These are phyloP conservation scores for Eimeria mitis DNA, from an alignment of 169 alveolate genomes.

Conservation along the genomic window DNA sequence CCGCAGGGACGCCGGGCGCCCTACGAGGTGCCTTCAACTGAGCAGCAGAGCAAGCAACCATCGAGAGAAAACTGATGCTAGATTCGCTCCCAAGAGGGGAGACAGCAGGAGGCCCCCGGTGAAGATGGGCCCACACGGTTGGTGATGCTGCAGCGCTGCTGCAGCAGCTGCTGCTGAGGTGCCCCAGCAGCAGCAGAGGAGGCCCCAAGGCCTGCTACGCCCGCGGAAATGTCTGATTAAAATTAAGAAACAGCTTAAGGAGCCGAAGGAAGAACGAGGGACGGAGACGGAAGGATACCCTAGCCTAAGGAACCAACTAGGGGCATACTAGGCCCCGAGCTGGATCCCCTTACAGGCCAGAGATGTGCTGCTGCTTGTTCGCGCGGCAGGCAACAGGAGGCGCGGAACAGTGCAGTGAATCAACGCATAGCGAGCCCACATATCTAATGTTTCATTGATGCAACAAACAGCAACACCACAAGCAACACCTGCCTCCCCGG, in stretches of 20 bases:
- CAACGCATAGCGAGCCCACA: conserved; percentile 10
- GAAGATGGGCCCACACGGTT: conserved; percentile 40
- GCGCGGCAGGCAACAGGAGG: neutral
- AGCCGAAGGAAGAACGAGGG: neutral
- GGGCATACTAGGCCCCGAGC: conserved; percentile 70
- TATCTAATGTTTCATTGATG: conserved; percentile 20
- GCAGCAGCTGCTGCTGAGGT: neutral
- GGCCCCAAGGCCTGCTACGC: neutral
- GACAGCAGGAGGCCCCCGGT: conserved; percentile 18
- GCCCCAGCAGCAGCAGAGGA: conserved; percentile 24
- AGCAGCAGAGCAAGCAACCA: neutral
- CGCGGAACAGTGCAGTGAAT: conserved; percentile 14
- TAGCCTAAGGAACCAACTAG: conserved; percentile 25
- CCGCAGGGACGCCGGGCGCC: conserved; percentile 23
- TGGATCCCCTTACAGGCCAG: conserved; percentile 38
- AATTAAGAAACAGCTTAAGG: neutral
- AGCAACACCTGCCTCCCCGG: conserved; percentile 46
- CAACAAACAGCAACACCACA: conserved; percentile 14
- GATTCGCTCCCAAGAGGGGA: neutral
- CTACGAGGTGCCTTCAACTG: conserved; percentile 22
- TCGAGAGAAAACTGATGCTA: conserved; percentile 2
- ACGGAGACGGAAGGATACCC: conserved; percentile 27
- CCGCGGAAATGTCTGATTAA: neutral
- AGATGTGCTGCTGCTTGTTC: conserved; percentile 27
- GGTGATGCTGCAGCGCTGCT: neutral